These are phyloP conservation scores for Hyphopichia fennica DNA, from an alignment of 1,139 yeast genomes.

Conservation along the genomic window DNA sequence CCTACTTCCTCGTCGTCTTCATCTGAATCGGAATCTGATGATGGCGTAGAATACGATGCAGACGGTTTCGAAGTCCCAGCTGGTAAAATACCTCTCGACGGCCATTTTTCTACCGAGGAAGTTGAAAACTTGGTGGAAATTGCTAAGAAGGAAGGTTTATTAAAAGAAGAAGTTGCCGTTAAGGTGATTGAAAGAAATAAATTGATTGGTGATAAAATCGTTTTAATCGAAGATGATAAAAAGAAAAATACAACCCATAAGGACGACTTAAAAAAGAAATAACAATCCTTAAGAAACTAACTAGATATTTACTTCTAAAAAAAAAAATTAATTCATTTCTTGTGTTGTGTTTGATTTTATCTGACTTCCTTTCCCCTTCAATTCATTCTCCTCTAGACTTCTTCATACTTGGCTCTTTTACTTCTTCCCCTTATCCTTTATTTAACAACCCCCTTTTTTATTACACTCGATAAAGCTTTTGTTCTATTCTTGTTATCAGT, in stretches of 20 bases:
- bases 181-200: slow-evolving; percentile 23
- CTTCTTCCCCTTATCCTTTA: no score
- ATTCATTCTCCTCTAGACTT: no score
- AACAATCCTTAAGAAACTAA: no score
- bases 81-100: slow-evolving; percentile 43
- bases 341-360: no score
- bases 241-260: background rate
- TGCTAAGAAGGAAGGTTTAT: slow-evolving; percentile 32
- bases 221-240: slow-evolving; percentile 7
- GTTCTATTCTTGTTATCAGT: no score
- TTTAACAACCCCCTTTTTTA: no score
- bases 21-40: slow-evolving; percentile 6
- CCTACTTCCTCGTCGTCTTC: slow-evolving; percentile 1
- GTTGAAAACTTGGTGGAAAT: slow-evolving; percentile 27
- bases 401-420: no score
- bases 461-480: no score
- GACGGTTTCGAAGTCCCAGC: slow-evolving; percentile 41
- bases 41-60: slow-evolving; percentile 19
- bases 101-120: slow-evolving; percentile 40
- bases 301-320: no score
- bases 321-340: no score
- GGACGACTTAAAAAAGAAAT: background rate
- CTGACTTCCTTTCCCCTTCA: no score
- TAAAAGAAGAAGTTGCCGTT: slow-evolving; percentile 26
- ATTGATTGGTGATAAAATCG: slow-evolving; percentile 14